Evolutionary conservation across 2,329 filamentous ascomycete species (phyloP).

Genomic region (Calonectria multiphialidica): DNA sequence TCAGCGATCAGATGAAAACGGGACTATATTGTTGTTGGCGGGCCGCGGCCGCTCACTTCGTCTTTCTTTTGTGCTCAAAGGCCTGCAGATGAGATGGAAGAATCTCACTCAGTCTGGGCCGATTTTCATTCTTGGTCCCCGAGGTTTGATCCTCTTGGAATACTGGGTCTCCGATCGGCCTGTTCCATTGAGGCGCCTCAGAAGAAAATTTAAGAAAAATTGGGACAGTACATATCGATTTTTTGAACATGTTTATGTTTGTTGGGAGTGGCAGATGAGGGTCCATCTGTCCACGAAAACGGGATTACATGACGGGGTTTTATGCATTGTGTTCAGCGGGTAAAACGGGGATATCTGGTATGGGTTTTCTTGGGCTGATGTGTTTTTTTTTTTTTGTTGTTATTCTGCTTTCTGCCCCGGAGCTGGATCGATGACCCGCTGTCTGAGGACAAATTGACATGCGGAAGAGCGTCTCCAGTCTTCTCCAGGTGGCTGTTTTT

Average conservation of each 20-base stretch:
- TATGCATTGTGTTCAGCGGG: constrained; percentile 55
- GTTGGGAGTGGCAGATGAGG: constrained; percentile 36
- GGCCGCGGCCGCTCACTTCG: constrained; percentile 26
- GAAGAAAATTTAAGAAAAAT: constrained; percentile 36
- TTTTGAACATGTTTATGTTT: constrained; percentile 35
- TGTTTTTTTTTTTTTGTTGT: constrained; percentile 26
- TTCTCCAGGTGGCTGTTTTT: constrained; percentile 26
- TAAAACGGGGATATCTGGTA: constrained; percentile 45
- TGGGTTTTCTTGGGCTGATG: constrained; percentile 38
- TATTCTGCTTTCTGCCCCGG: constrained; percentile 26
- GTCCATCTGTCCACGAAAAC: constrained; percentile 42
- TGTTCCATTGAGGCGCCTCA: constrained; percentile 2
- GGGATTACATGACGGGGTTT: constrained; percentile 48
- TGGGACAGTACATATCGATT: constrained; percentile 46
- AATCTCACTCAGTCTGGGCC: constrained; percentile 18
- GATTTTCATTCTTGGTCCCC: constrained; percentile 26
- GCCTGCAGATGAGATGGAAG: constrained; percentile 20
- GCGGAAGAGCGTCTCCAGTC: background rate
- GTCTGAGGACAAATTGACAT: constrained; percentile 16
- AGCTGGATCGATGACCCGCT: constrained; percentile 24
- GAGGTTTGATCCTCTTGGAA: background rate
- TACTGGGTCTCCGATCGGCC: background rate
- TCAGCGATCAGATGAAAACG: constrained; percentile 19
- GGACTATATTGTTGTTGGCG: constrained; percentile 27
- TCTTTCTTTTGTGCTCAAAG: constrained; percentile 32